These are phyloP conservation scores for Fusarium piperis DNA, from an alignment of 2,329 filamentous ascomycete species.

Conservation along the genomic window DNA sequence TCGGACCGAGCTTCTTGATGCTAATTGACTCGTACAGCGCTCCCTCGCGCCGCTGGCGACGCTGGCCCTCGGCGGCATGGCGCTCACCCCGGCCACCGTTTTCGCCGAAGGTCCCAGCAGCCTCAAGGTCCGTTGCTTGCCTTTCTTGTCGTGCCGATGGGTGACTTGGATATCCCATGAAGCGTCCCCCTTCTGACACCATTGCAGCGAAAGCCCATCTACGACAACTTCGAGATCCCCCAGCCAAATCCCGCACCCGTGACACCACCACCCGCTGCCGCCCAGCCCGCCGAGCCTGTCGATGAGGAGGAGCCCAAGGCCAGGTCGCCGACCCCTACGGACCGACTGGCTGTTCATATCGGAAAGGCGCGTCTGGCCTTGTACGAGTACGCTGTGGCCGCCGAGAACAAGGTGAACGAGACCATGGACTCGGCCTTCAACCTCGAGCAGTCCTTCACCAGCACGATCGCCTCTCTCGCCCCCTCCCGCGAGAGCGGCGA, in stretches of 20 bases:
- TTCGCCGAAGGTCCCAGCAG: conserved; percentile 61
- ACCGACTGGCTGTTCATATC: conserved; percentile 86
- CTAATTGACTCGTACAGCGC: conserved; percentile 54
- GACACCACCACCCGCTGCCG: conserved; percentile 43
- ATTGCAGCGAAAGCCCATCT: conserved; percentile 74
- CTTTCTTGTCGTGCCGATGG: neutral
- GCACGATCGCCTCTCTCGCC: conserved; percentile 87
- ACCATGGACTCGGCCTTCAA: conserved; percentile 82
- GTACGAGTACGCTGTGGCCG: conserved; percentile 76
- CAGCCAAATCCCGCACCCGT: conserved; percentile 46
- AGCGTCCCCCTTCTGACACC: conserved; percentile 6
- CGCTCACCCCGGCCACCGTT: conserved; percentile 58
- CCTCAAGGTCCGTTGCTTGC: conserved; percentile 43
- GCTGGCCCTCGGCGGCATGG: conserved; percentile 59
- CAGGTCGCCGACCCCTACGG: conserved; percentile 80
- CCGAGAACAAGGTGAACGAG: conserved; percentile 85
- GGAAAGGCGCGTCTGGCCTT: conserved; percentile 82
- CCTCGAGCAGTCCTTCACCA: conserved; percentile 89
- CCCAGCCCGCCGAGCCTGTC: conserved; percentile 45
- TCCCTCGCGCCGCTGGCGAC: conserved; percentile 64
- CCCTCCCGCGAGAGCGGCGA: conserved; percentile 88
- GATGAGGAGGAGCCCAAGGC: conserved; percentile 48
- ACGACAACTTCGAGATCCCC: conserved; percentile 72
- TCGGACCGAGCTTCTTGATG: conserved; percentile 28
- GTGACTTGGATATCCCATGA: neutral